Evolutionary conservation across 768 basidiomycete species (phyloP), one percentile per base, ranked within the genome.

Genomic region (Tylopilus plumbeoviolaceoides): DNA sequence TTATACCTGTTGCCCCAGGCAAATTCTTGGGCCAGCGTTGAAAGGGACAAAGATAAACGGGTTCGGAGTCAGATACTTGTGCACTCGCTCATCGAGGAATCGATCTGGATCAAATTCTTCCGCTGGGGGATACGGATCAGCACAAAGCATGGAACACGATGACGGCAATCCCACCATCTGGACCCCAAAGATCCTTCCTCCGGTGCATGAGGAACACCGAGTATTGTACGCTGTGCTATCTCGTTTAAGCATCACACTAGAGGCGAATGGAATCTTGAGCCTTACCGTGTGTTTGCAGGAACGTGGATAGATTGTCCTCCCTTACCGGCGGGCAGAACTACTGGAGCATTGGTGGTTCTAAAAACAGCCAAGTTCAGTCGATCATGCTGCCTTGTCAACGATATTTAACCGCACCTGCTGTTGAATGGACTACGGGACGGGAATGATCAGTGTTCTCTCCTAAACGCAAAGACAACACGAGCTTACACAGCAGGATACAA

Each of bases 161-260:
- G 5, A 27, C 25, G 11, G 6, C 15, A 2, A 21, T 3, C 54
- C 53, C 57, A 84, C 83, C 84, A 59, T 85, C 84, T 1, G 83
- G 81, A 0, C 85, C 85, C 85, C 85, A 87, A 4, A 84, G 73
- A 55, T 85, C 81, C 47, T 67, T 74, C 28, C 83, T 73, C 8
- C 85, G 74, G 31, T 88, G 85, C 81, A 85, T 84, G 31, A 78
- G 56, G 48, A 72, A 65, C 4, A 81, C 72, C 8, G 77, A 75
- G 58, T 82, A 85, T 0, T 65, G 53, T 23, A 69, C 57, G 40
- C 80, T 78, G 35, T 8, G 42, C 25, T 0, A 30, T 21, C 15
- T 8, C 11, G 2, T 38, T 4, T 59, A 14, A 51, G 30, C 17
- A 33, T 46, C 5, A 5, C 9, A 5, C 5, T 8, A 20, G n/a